Conservation (phyloP, 495 filamentous ascomycete species). For the Wilcoxina mikolae region DNA sequence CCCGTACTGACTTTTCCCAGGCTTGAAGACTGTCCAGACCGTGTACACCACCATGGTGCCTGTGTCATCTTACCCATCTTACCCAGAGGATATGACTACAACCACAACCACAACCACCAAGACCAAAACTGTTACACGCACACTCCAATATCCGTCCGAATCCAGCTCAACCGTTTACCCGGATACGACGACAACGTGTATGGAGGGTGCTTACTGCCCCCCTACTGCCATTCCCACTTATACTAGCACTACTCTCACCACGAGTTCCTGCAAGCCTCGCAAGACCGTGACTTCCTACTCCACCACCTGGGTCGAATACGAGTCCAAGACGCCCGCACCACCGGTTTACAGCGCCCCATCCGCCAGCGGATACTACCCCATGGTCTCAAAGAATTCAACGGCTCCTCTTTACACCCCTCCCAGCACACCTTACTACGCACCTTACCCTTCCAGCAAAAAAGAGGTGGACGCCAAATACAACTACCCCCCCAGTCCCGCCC, state of each 20-base stretch:
- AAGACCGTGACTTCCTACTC: neutral
- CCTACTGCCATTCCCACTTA: slow-evolving; percentile 1
- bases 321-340: too few relatives aligned
- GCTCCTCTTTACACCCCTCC: too few relatives aligned
- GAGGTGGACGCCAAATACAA: too few relatives aligned
- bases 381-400: too few relatives aligned
- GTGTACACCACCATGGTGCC: neutral
- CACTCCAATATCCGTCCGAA: too few relatives aligned
- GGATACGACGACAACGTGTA: neutral
- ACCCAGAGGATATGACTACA: neutral
- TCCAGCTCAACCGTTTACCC: neutral
- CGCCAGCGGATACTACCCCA: too few relatives aligned
- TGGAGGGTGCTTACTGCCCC: neutral
- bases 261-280: neutral
- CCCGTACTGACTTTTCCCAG: neutral
- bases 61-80: neutral
- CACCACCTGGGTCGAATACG: too few relatives aligned
- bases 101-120: neutral
- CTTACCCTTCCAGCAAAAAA: too few relatives aligned
- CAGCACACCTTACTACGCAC: too few relatives aligned
- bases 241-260: neutral
- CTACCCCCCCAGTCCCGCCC: too few relatives aligned
- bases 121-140: neutral
- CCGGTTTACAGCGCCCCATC: too few relatives aligned
- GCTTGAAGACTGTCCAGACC: neutral